Evolutionary conservation across 345 rosid genomes (phyloP).

Genomic region (Linum tenue): DNA sequence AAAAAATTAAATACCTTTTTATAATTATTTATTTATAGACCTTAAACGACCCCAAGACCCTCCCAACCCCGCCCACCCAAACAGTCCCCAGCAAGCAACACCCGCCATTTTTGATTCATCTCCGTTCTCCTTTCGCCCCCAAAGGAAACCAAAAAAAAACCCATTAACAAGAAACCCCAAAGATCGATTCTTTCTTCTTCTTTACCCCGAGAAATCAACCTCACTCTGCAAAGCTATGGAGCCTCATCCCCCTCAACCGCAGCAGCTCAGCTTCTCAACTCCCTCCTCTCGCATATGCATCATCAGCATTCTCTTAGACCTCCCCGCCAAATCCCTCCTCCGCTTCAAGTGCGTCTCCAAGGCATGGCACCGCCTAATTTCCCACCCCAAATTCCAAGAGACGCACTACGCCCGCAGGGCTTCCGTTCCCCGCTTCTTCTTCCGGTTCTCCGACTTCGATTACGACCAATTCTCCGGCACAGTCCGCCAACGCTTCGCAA

Average conservation of each 20-base stretch:
- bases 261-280: neutral
- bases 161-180: no score
- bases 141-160: no score
- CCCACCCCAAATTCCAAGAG: neutral
- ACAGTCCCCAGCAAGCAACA: no score
- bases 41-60: no score
- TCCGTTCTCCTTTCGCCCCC: no score
- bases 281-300: neutral
- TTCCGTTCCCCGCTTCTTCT: neutral
- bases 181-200: neutral
- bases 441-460: neutral
- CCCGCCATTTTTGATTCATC: no score
- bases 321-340: neutral
- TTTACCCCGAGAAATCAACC: neutral
- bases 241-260: neutral
- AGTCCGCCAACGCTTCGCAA: neutral
- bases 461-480: neutral
- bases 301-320: constrained; percentile 3
- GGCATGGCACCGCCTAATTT: neutral
- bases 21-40: no score
- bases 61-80: no score
- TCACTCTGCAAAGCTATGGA: neutral
- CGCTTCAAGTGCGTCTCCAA: constrained; percentile 8
- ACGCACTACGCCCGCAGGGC: neutral
- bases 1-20: no score